Evolutionary conservation across 1,284 basidiomycete species (phyloP), one percentile per base, ranked within the genome.

Genomic region (Microbotryum intermedium): DNA sequence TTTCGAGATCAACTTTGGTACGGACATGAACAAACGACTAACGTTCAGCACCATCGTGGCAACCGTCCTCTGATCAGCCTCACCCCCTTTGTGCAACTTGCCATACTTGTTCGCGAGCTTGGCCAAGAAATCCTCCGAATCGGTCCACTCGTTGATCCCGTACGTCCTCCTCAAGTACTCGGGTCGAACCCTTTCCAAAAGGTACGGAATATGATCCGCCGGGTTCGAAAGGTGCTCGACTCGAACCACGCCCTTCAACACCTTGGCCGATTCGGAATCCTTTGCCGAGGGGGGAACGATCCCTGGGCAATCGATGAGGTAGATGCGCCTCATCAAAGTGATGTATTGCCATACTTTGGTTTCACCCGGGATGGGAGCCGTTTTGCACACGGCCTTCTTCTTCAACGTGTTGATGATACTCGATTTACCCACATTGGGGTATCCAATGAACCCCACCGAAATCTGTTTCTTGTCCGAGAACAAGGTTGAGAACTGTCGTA

Each of bases 301-400:
- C 63, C 95, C 94, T 30, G 94, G 94, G 74, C 94, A 99, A 78
- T 99, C 95, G 78, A 99, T 97, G 67, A 99, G 85, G 80, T 97
- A 98, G 75, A 98, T 98, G 64, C 90, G 84, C 63, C 87, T 84
- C 71, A 94, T 97, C 55, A 98, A 80, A 28, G 91, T 90, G 76
- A 98, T 95, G 77, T 98, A 98, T 82, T 98, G 94, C 95, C 95
- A 98, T 68, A 98, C 87, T 79, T 98, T 98, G 56, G 95, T 99
- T 80, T 99, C 94, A 70, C 94, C 94, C 9, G 95, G 95, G 30
- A 98, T 84, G 13, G 95, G 94, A 20, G 95, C 95, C 55, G 97
- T 93, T 30, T 84, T 86, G 81, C 95, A 98, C 66, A 97, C 94
- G 77, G 97, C 97, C 76, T 90, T 88, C 77, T 90, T 91, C 81